Conservation (phyloP, 352 stramenopile genomes). For the Phytopythium mirpurense region DNA sequence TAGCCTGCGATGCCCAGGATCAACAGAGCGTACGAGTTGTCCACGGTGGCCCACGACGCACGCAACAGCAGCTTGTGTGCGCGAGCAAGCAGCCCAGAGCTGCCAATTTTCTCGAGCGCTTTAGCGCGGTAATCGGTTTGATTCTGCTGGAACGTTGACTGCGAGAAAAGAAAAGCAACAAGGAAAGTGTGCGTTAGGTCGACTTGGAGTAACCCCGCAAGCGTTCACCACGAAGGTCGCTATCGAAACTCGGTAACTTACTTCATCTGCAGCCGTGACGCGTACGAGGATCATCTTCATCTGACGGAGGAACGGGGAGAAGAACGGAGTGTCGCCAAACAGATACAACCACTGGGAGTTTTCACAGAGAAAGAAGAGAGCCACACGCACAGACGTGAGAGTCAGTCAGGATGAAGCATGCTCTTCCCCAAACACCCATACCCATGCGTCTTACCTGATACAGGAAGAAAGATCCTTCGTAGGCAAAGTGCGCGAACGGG, state of each 20-base stretch:
- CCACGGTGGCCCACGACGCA: conserved; percentile 56
- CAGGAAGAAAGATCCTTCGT: conserved; percentile 78
- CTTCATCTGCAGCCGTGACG: conserved; percentile 64
- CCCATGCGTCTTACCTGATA: conserved; percentile 74
- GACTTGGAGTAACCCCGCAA: no score
- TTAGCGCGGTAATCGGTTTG: conserved; percentile 48
- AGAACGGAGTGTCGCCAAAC: conserved; percentile 79
- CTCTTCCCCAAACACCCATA: no score
- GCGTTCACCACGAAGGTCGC: no score
- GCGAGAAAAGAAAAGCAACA: background rate
- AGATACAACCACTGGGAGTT: conserved; percentile 70
- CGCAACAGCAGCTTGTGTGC: conserved; percentile 39
- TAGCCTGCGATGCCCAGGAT: conserved; percentile 73
- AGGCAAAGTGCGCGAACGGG: conserved; percentile 71
- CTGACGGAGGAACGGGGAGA: conserved; percentile 66
- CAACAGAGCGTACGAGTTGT: conserved; percentile 81
- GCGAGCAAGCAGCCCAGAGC: conserved; percentile 30
- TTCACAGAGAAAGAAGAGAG: background rate
- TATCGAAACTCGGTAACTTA: conserved; percentile 15
- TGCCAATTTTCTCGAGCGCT: conserved; percentile 41
- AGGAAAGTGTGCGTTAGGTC: background rate
- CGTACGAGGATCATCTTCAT: conserved; percentile 76
- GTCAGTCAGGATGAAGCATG: no score
- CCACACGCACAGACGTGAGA: background rate
- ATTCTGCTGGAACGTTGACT: conserved; percentile 49